Percentiles rank a stretch among this genome's conserved stretches.
phyloP scores from a whole-genome alignment of 768 basidiomycete species.

The Suillus weaverae region DNA sequence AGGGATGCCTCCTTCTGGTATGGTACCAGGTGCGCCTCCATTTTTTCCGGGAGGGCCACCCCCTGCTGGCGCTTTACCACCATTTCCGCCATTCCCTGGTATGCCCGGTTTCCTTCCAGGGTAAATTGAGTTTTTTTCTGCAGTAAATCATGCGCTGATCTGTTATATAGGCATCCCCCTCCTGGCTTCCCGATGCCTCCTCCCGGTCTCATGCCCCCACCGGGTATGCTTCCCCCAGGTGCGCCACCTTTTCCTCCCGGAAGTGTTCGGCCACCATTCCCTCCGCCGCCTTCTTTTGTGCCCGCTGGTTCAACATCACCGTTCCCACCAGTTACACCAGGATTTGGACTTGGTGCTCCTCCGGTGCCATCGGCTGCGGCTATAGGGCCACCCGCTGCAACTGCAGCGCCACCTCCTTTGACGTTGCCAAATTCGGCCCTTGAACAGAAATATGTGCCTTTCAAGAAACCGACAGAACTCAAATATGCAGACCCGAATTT shows the following conservation, averaged over 20 bases:
- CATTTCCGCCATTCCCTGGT: constrained; percentile 42
- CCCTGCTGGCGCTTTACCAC: constrained; percentile 41
- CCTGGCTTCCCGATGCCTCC: constrained; percentile 57
- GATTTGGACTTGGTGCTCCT: constrained; percentile 16
- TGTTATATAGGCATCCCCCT: constrained; percentile 42
- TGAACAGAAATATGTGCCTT: constrained; percentile 65
- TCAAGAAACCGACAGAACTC: constrained; percentile 75
- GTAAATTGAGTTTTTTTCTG: constrained; percentile 36
- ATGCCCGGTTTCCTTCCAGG: constrained; percentile 57
- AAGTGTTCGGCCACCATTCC: constrained; percentile 34
- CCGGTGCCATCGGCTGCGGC: constrained; percentile 8
- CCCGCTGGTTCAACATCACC: constrained; percentile 31
- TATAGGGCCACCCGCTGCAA: constrained; percentile 19
- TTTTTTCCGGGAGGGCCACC: constrained; percentile 38
- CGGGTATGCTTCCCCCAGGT: constrained; percentile 39
- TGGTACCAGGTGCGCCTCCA: constrained; percentile 45
- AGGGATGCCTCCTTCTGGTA: constrained; percentile 38
- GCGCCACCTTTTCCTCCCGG: constrained; percentile 39
- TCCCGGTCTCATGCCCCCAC: constrained; percentile 35
- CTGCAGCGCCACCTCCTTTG: constrained; percentile 27
- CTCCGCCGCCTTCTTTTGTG: constrained; percentile 38
- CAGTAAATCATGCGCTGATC: constrained; percentile 17
- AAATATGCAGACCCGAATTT: constrained; percentile 80
- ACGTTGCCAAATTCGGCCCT: constrained; percentile 56
- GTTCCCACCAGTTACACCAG: constrained; percentile 25